A percentile compares a stretch with the other conserved stretches of the same genome.
Evolutionary conservation across 2,329 filamentous ascomycete genomes (phyloP).

Genomic region (Pyricularia sp.): DNA sequence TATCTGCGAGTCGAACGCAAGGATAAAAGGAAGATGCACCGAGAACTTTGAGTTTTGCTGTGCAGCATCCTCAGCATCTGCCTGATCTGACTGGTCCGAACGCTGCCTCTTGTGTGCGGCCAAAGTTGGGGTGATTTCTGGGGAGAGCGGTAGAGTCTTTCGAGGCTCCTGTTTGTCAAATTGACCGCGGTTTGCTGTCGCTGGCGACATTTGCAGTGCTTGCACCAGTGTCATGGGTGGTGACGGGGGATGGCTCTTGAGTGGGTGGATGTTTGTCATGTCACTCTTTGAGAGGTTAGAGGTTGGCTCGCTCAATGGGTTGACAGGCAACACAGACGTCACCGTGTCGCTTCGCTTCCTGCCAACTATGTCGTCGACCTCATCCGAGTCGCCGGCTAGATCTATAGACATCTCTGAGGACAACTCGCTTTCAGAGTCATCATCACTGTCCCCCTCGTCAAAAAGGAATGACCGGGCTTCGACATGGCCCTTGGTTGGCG

Average conservation of each 20-base stretch:
- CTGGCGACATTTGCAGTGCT: slow-evolving; percentile 33
- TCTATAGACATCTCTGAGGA: slow-evolving; percentile 54
- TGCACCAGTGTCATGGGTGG: slow-evolving; percentile 39
- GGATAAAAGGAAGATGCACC: slow-evolving; percentile 67
- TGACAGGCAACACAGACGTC: slow-evolving; percentile 24
- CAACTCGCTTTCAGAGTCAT: slow-evolving; percentile 44
- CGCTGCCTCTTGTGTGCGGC: slow-evolving; percentile 30
- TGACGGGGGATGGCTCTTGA: slow-evolving; percentile 24
- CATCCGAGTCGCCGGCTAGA: slow-evolving; percentile 24
- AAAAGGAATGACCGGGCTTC: slow-evolving; percentile 28
- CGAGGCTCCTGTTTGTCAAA: slow-evolving; percentile 31
- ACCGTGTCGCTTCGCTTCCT: slow-evolving; percentile 19
- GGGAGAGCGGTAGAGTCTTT: slow-evolving; percentile 39
- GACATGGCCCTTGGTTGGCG: background rate
- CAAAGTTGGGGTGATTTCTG: slow-evolving; percentile 36
- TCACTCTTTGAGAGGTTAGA: slow-evolving; percentile 9
- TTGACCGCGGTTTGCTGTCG: slow-evolving; percentile 24
- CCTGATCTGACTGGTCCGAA: slow-evolving; percentile 12
- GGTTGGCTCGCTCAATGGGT: slow-evolving; percentile 23
- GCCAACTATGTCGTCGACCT: slow-evolving; percentile 14
- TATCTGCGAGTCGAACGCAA: slow-evolving; percentile 70
- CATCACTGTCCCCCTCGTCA: slow-evolving; percentile 24
- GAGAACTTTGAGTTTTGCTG: slow-evolving; percentile 32
- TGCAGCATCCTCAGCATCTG: slow-evolving; percentile 13
- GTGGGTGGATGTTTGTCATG: slow-evolving; percentile 12